phyloP scores from a whole-genome alignment of 805 yeast species.

The Candida caryicola region DNA sequence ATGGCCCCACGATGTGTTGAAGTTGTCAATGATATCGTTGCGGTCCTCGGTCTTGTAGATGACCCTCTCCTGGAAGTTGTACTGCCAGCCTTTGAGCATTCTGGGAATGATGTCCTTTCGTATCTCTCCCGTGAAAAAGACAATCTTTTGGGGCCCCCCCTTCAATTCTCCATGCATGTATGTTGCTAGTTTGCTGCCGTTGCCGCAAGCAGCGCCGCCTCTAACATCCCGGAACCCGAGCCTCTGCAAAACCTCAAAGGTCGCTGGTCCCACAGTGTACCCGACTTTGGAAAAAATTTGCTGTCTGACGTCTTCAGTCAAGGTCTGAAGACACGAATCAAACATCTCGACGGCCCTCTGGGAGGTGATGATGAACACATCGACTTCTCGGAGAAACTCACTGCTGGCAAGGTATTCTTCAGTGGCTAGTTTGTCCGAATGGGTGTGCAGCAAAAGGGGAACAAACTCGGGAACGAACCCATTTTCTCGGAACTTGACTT shows the following conservation, averaged over 20 bases:
- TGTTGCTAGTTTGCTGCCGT: constrained; percentile 69
- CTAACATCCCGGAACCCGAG: constrained; percentile 66
- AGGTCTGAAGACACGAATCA: constrained; percentile 38
- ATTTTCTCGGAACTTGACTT: constrained; percentile 36
- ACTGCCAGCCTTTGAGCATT: constrained; percentile 44
- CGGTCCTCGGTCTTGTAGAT: constrained; percentile 66
- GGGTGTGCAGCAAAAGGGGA: constrained; percentile 71
- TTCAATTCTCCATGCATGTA: constrained; percentile 43
- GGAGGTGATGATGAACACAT: constrained; percentile 74
- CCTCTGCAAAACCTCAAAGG: constrained; percentile 52
- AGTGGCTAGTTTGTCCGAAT: constrained; percentile 47
- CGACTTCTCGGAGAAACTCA: constrained; percentile 38
- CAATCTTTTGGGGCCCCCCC: constrained; percentile 35
- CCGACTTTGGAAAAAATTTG: constrained; percentile 50
- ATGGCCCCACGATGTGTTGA: constrained; percentile 12
- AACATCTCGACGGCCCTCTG: constrained; percentile 89
- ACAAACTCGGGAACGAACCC: constrained; percentile 52
- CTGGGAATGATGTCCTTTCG: constrained; percentile 79
- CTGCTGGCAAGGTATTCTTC: constrained; percentile 41
- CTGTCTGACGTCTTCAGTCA: constrained; percentile 19
- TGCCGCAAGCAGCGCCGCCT: constrained; percentile 80
- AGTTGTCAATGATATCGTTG: constrained; percentile 43
- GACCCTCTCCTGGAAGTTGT: constrained; percentile 53
- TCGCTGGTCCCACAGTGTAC: constrained; percentile 92
- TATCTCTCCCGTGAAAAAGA: constrained; percentile 84